Evolutionary conservation across 768 basidiomycete genomes (phyloP).

Genomic region (Strobilomyces dryophilus): DNA sequence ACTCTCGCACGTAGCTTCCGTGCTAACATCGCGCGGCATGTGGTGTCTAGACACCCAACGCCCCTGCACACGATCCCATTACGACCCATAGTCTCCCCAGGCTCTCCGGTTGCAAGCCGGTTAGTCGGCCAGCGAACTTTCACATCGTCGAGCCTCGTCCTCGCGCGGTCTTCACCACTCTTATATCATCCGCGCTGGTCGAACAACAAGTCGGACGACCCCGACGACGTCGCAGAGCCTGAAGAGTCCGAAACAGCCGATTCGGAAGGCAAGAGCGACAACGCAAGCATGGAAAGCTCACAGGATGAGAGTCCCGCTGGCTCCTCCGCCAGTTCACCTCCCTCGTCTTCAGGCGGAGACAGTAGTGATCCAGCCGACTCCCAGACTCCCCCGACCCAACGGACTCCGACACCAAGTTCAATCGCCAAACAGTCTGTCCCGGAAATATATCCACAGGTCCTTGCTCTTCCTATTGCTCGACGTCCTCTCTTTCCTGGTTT

Average conservation of each 20-base stretch:
- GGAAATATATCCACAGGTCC: constrained; percentile 87
- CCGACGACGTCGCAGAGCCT: constrained; percentile 19
- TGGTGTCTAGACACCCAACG: constrained; percentile 7
- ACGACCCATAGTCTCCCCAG: constrained; percentile 3
- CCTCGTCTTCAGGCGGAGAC: constrained; percentile 40
- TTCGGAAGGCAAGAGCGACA: constrained; percentile 14
- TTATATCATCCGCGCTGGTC: constrained; percentile 37
- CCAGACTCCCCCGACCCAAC: constrained; percentile 36
- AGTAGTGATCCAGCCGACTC: constrained; percentile 37
- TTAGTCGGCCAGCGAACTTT: constrained; percentile 22
- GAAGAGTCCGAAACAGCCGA: constrained; percentile 26
- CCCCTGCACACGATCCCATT: constrained; percentile 11
- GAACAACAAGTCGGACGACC: constrained; percentile 32
- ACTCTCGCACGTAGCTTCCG: constrained; percentile 18
- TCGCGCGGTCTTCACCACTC: constrained; percentile 30
- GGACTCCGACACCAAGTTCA: constrained; percentile 40
- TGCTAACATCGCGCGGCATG: constrained; percentile 9
- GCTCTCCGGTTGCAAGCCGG: constrained; percentile 4
- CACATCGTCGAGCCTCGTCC: constrained; percentile 18
- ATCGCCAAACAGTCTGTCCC: constrained; percentile 87
- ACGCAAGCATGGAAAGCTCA: constrained; percentile 21
- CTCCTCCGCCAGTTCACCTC: constrained; percentile 30
- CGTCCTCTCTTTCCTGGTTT: constrained; percentile 96
- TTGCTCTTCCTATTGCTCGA: constrained; percentile 92
- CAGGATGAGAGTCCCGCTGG: constrained; percentile 31